Conservation (phyloP, 139 green algal genomes). For the Klebsormidium nitens region DNA sequence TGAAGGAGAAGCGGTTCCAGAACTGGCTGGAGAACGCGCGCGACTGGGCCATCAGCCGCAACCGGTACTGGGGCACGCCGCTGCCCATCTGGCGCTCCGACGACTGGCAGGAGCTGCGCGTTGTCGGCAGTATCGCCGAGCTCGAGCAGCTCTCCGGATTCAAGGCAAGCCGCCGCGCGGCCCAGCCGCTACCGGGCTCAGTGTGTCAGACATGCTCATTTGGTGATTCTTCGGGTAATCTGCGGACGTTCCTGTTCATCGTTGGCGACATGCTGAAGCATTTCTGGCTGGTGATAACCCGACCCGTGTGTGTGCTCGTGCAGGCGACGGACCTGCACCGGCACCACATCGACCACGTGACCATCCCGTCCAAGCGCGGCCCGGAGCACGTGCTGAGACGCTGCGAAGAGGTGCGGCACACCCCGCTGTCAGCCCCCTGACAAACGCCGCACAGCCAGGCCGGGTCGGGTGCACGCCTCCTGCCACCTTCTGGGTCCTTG, state of each 20-base stretch:
- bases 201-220: no score
- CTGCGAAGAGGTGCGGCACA: constrained; percentile 40
- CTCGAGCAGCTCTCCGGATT: constrained; percentile 78
- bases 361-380: constrained; percentile 72
- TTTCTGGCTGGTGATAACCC: no score
- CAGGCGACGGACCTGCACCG: constrained; percentile 84
- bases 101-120: constrained; percentile 75
- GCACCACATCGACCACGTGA: constrained; percentile 97
- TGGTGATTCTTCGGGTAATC: no score
- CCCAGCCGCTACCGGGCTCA: no score
- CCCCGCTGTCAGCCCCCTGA: no score
- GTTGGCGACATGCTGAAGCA: no score
- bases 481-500: no score
- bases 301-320: neutral
- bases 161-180: constrained; percentile 55
- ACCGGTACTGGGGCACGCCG: constrained; percentile 96
- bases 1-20: constrained; percentile 96
- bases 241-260: no score
- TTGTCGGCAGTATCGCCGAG: constrained; percentile 80
- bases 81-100: constrained; percentile 83
- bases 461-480: no score
- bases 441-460: no score
- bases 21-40: constrained; percentile 96
- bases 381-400: constrained; percentile 19
- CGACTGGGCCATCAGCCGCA: constrained; percentile 82